Conservation (phyloP, 345 rosid species). For the Euphorbia lathyris region DNA sequence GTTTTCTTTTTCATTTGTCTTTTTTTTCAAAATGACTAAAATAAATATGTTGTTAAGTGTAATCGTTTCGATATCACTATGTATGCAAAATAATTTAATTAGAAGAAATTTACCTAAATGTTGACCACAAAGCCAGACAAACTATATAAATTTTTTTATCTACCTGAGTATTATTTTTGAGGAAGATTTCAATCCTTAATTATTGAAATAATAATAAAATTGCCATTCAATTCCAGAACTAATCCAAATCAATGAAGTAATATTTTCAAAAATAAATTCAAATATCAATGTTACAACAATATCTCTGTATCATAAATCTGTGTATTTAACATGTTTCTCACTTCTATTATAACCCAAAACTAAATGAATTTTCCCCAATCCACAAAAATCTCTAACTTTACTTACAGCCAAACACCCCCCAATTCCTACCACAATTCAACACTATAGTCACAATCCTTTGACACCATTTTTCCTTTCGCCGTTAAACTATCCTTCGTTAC, state of each 20-base stretch:
- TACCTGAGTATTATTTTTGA: no score
- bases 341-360: background rate
- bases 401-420: slow-evolving; percentile 8
- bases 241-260: background rate
- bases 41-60: no score
- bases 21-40: no score
- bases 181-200: no score
- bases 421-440: slow-evolving; percentile 49
- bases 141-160: no score
- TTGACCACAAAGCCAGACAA: no score
- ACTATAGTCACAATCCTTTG: slow-evolving; percentile 53
- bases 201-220: no score
- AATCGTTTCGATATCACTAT: no score
- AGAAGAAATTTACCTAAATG: no score
- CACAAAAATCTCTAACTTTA: slow-evolving; percentile 1
- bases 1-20: no score
- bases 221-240: no score
- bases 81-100: no score
- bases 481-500: slow-evolving; percentile 72
- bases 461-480: slow-evolving; percentile 45
- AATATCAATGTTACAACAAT: background rate
- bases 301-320: background rate
- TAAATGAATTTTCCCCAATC: background rate
- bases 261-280: background rate
- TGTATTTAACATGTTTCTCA: background rate